A percentile compares a stretch with the other conserved stretches of the same genome.
phyloP scores from a whole-genome alignment of 2,329 filamentous ascomycete genomes.

The Penicillium sp. region DNA sequence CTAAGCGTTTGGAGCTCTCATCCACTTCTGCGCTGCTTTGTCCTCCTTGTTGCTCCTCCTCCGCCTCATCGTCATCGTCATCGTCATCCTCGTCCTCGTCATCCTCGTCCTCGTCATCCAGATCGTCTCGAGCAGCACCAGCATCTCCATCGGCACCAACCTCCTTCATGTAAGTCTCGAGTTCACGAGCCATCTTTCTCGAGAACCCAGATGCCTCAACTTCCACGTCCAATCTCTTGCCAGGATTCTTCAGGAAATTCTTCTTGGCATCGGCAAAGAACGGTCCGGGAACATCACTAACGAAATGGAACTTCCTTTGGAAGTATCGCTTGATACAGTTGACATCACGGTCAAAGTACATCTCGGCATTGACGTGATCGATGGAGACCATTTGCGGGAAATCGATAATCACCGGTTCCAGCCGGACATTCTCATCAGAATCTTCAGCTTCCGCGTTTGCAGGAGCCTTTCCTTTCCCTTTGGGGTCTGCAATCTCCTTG shows the following conservation, averaged over 20 bases:
- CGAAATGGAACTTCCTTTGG: conserved; percentile 83
- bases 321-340: conserved; percentile 96
- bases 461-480: conserved; percentile 42
- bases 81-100: conserved; percentile 40
- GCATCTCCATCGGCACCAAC: conserved; percentile 61
- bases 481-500: conserved; percentile 63
- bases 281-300: conserved; percentile 77
- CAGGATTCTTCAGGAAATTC: conserved; percentile 62
- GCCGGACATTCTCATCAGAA: conserved; percentile 47
- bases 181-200: conserved; percentile 92
- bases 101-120: conserved; percentile 38
- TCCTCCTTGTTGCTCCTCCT: conserved; percentile 28
- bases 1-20: conserved; percentile 34
- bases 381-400: conserved; percentile 98
- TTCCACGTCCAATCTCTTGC: conserved; percentile 75
- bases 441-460: conserved; percentile 30
- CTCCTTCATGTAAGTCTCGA: conserved; percentile 85
- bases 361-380: conserved; percentile 88
- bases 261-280: conserved; percentile 84
- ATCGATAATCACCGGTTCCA: conserved; percentile 88
- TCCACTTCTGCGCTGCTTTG: conserved; percentile 17
- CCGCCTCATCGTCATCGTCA: conserved; percentile 32
- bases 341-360: conserved; percentile 97
- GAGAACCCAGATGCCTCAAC: conserved; percentile 94
- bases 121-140: conserved; percentile 34